Base-by-base conservation (phyloP, 2,329 filamentous ascomycete species). In the Mollisia scopiformis region DNA sequence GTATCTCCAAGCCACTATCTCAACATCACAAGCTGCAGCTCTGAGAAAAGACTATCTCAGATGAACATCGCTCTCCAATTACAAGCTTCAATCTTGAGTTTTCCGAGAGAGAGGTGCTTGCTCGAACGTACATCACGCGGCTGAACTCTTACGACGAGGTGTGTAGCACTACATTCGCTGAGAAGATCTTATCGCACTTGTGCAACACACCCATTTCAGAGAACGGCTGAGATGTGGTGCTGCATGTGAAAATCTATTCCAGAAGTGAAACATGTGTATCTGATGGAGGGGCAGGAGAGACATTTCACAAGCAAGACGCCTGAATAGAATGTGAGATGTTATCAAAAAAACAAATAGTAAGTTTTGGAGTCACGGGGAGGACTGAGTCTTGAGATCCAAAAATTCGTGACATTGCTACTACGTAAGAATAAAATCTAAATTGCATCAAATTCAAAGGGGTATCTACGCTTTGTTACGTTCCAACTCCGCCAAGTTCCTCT, bases 401-500 rank as follows among this genome's bases (percentile, higher is more conserved):
- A 35, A 14, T 35, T 49, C 28, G 13, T 52, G 16, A 21, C 28
- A 43, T 43, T 43, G 16, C n/a, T 19, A 19, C 3, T 19, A 43
- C 6, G 23, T n/a, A 43, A 8, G 8, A 19, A 3, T 23, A n/a
- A 13, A 49, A 49, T 56, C 27, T 21, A 56, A 43, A 5, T 57
- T 59, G 60, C 64, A 70, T 66, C 61, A 69, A 69, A 70, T 59
- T 62, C 64, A 69, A 69, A 69, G 62, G 70, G 69, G 68, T 72
- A 71, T 72, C 30, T n/a, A 73, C 70, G 71, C 70, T 72, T 71
- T 68, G 71, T 66, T 72, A 73, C 70, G 69, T 23, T 63, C 50
- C 66, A 71, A 73, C 70, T n/a, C n/a, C n/a, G 71, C 70, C 71
- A 65, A 73, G 71, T 72, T 72, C 70, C 69, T 69, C 65, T 56